phyloP scores from a whole-genome alignment of 108 stramenopile species.

The Cyclotella atomus region DNA sequence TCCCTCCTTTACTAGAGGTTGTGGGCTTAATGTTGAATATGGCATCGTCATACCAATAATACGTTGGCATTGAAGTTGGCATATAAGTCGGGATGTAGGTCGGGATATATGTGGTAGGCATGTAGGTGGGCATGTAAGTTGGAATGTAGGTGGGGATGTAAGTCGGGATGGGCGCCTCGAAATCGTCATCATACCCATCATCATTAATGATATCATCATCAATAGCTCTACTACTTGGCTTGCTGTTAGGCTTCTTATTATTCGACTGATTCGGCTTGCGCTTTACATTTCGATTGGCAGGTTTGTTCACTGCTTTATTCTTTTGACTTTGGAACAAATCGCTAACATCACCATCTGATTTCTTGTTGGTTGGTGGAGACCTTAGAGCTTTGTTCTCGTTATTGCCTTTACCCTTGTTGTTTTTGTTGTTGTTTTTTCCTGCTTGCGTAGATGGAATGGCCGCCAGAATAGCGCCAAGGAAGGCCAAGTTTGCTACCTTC shows the following conservation, averaged over 20 bases:
- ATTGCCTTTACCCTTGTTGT: background rate
- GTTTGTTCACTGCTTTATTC: background rate
- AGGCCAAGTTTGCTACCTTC: conserved; percentile 5
- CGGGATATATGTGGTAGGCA: background rate
- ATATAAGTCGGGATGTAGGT: background rate
- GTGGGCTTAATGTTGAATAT: background rate
- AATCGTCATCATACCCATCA: background rate
- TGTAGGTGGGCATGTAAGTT: background rate
- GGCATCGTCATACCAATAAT: conserved; percentile 11
- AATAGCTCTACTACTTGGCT: background rate
- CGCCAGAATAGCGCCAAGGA: background rate
- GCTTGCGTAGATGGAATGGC: background rate
- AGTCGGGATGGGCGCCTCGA: background rate
- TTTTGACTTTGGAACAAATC: conserved; percentile 4
- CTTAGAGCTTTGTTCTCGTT: background rate
- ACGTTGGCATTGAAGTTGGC: conserved; percentile 2
- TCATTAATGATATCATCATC: too few relatives aligned
- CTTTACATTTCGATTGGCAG: background rate
- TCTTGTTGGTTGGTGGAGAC: background rate
- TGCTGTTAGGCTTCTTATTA: conserved; percentile 1
- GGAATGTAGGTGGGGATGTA: conserved; percentile 5
- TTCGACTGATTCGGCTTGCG: background rate
- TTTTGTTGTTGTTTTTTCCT: background rate
- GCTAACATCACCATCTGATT: background rate
- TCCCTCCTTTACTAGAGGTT: background rate